These are phyloP conservation scores for Scenedesmus sp. DNA, from an alignment of 163 green algal genomes.

Conservation along the genomic window DNA sequence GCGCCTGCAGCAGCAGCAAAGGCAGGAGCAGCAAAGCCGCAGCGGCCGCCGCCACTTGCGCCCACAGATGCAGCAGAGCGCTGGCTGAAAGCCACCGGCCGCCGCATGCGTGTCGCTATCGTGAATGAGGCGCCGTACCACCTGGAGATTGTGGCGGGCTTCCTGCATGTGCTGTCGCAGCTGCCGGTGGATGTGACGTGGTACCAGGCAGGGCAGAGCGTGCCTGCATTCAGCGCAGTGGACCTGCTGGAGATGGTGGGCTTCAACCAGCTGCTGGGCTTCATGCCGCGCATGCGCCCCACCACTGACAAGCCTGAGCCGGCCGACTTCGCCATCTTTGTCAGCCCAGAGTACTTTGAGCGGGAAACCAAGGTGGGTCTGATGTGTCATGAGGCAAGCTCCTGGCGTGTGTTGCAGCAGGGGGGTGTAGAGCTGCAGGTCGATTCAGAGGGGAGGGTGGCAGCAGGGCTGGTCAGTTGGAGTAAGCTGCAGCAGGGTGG, in stretches of 20 bases:
- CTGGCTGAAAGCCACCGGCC: conserved; percentile 25
- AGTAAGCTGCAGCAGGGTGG: not conserved
- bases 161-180: conserved; percentile 33
- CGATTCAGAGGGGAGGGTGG: not conserved
- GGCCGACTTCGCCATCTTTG: conserved; percentile 48
- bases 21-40: conserved; percentile 24
- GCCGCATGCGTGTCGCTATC: conserved; percentile 32
- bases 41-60: conserved; percentile 7
- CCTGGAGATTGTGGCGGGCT: conserved; percentile 51
- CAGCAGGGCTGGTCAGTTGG: not conserved
- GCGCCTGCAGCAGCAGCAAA: conserved; percentile 11
- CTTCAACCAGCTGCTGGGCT: conserved; percentile 48
- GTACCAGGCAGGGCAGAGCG: conserved; percentile 49
- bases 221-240: not conserved
- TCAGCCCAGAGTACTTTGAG: conserved; percentile 55
- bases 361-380: conserved; percentile 34
- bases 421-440: not conserved
- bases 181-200: conserved; percentile 50
- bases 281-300: conserved; percentile 25
- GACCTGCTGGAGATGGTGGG: conserved; percentile 32
- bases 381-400: not conserved
- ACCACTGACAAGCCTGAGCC: not conserved
- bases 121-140: conserved; percentile 53
- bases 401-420: not conserved
- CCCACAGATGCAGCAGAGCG: conserved; percentile 2